These are phyloP conservation scores for Mariannaea sp. DNA, from an alignment of 2,329 filamentous ascomycete species.

Conservation along the genomic window DNA sequence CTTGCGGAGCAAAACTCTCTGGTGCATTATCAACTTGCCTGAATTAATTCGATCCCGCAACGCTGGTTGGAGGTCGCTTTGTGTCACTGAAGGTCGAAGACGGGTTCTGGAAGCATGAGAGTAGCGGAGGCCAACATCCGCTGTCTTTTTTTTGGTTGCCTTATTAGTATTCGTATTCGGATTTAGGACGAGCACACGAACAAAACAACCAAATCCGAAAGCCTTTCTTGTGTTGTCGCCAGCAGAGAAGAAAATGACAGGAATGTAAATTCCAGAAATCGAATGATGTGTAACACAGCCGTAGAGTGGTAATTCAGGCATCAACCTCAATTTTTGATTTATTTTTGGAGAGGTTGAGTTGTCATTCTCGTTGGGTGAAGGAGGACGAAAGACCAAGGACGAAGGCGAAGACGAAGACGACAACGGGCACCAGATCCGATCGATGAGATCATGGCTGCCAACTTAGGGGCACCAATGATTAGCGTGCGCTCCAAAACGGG, in stretches of 20 bases:
- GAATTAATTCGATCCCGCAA: constrained; percentile 11
- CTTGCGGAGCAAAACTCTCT: constrained; percentile 1
- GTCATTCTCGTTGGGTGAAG: too few relatives aligned
- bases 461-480: neutral
- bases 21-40: constrained; percentile 2
- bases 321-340: neutral
- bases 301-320: too few relatives aligned
- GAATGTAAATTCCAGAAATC: constrained; percentile 9
- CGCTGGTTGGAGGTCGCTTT: constrained; percentile 9
- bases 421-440: constrained; percentile 10
- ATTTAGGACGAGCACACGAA: neutral
- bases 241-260: neutral
- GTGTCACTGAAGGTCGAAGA: too few relatives aligned
- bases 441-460: constrained; percentile 21
- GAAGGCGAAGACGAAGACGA: constrained; percentile 23
- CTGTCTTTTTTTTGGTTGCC: neutral
- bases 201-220: neutral
- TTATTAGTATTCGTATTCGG: constrained; percentile 37
- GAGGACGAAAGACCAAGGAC: constrained; percentile 1
- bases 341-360: neutral
- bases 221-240: neutral
- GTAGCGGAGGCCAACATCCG: neutral
- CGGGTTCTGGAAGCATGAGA: neutral
- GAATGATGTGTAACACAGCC: constrained; percentile 7
- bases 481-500: neutral